phyloP scores from a whole-genome alignment of 805 yeast species.

The Ogataea methylovora region DNA sequence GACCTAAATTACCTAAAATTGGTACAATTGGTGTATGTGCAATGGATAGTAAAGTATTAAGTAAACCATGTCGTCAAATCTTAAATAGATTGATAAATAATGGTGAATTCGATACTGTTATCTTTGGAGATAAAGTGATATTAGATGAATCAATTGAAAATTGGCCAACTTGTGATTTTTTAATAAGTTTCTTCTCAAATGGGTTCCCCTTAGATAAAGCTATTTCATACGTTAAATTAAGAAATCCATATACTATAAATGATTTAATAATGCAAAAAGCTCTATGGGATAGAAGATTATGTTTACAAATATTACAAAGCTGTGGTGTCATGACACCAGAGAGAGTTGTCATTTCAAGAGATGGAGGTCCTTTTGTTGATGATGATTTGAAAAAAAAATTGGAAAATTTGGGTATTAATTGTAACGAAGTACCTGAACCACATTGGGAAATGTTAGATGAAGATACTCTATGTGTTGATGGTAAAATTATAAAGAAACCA shows the following conservation, averaged over 20 bases:
- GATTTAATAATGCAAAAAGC: constrained; percentile 88
- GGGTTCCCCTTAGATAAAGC: constrained; percentile 98
- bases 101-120: constrained; percentile 94
- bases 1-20: constrained; percentile 55
- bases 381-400: constrained; percentile 56
- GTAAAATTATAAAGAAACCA: constrained; percentile 70
- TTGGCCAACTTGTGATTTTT: constrained; percentile 98
- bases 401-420: constrained; percentile 51
- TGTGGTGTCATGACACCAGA: constrained; percentile 86
- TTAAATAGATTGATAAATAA: constrained; percentile 80
- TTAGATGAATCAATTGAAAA: constrained; percentile 88
- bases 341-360: constrained; percentile 84
- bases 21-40: constrained; percentile 99
- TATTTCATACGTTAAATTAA: constrained; percentile 75
- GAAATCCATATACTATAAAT: constrained; percentile 86
- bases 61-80: constrained; percentile 92
- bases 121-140: constrained; percentile 95
- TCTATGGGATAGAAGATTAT: constrained; percentile 95
- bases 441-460: constrained; percentile 85
- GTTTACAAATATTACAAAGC: constrained; percentile 68
- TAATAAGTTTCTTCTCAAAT: constrained; percentile 86
- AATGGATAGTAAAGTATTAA: constrained; percentile 93
- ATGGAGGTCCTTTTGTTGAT: constrained; percentile 90
- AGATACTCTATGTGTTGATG: constrained; percentile 73
- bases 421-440: constrained; percentile 51